phyloP scores from a whole-genome alignment of 768 basidiomycete genomes.

The Termitomyces sp. region DNA sequence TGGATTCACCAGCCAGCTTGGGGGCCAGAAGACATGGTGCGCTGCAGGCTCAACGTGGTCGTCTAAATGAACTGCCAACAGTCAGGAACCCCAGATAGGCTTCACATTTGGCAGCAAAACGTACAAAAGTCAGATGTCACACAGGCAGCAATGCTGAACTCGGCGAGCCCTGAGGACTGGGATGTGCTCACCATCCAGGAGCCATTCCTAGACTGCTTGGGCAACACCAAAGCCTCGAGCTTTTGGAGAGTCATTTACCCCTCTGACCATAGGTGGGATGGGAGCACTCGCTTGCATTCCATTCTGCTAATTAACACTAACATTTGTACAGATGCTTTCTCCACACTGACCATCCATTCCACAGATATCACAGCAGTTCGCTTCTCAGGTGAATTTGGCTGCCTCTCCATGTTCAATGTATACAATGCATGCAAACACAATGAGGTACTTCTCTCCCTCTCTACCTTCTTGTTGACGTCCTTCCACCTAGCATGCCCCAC shows the following conservation, averaged over 20 bases:
- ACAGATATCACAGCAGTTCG: not conserved
- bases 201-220: no score
- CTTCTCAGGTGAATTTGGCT: not conserved
- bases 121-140: no score
- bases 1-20: no score
- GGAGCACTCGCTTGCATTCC: not conserved
- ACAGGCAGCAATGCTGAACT: no score
- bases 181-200: no score
- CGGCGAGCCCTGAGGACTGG: no score
- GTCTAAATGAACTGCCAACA: no score
- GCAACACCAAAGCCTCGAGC: not conserved
- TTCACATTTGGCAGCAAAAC: no score
- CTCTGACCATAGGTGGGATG: not conserved
- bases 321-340: slow-evolving; percentile 1
- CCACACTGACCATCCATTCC: not conserved
- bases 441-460: not conserved
- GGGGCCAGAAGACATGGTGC: no score
- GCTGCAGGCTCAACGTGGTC: no score
- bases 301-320: slow-evolving; percentile 9
- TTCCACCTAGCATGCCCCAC: not conserved
- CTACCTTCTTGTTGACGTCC: not conserved
- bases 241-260: not conserved
- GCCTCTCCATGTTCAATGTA: not conserved
- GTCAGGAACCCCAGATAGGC: no score
- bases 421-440: slow-evolving; percentile 9